A percentile compares a stretch with the other conserved stretches of the same genome.
Evolutionary conservation across 1,139 yeast genomes (phyloP).

Genomic region (Nakaseomyces sp.): DNA sequence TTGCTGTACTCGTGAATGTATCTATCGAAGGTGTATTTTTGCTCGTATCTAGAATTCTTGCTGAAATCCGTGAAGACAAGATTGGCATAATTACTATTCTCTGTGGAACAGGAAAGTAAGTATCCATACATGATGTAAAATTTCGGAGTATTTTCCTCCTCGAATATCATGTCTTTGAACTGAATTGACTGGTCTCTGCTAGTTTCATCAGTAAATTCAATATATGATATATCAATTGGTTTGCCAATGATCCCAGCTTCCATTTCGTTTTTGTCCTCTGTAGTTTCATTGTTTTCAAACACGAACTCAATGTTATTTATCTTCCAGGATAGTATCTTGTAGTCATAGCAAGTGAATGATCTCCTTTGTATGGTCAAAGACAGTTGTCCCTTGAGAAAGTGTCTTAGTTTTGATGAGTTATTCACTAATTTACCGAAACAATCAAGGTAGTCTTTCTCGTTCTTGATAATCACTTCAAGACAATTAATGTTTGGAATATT

Average conservation of each 20-base stretch:
- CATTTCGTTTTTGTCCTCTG: background rate
- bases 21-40: slow-evolving; percentile 19
- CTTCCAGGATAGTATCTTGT: background rate
- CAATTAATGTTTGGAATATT: slow-evolving; percentile 14
- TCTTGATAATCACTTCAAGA: slow-evolving; percentile 11
- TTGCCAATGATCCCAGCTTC: background rate
- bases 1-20: slow-evolving; percentile 14
- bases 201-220: background rate
- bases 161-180: background rate
- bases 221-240: background rate
- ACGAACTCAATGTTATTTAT: background rate
- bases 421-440: slow-evolving; percentile 8
- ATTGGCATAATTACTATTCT: slow-evolving; percentile 11
- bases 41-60: slow-evolving; percentile 9
- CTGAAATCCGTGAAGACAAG: slow-evolving; percentile 24
- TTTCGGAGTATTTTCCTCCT: slow-evolving; percentile 6
- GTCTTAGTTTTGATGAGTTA: slow-evolving; percentile 4
- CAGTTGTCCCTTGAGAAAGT: background rate
- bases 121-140: slow-evolving; percentile 17
- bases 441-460: slow-evolving; percentile 5
- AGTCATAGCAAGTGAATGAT: background rate
- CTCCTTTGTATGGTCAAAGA: background rate
- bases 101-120: slow-evolving; percentile 17
- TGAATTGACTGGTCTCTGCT: background rate
- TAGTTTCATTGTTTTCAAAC: background rate